Evolutionary conservation across 2,329 filamentous ascomycete species (phyloP), one percentile per base, ranked within the genome.

Genomic region (Chaetoscypha palmicola): DNA sequence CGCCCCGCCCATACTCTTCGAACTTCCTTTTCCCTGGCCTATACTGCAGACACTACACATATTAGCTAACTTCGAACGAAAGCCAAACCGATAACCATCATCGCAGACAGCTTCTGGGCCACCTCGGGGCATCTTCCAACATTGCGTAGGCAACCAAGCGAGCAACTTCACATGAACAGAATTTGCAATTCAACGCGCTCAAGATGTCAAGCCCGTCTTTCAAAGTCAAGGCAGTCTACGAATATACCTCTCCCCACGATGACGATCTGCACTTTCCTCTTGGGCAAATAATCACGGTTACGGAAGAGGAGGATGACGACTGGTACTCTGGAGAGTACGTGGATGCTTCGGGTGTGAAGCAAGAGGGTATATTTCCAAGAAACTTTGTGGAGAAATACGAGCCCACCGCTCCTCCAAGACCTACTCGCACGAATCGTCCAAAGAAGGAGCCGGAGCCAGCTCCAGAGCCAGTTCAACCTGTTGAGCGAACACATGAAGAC

Each of bases 361-460:
- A 81, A 62, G 81, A 90, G 61, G 91, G 91, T 55, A 85, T 96
- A 58, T 97, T 96, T 65, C 91, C 89, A 40, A 83, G 85, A 63
- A 98, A 97, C 68, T 98, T 98, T 63, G 92, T 98, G 60, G 92
- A 98, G 67, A 88, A 83, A 68, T 94, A 88, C 66, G 91, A 97
- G 64, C 92, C 92, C 28, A 84, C 81, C 45, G 84, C 91, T 51
- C 92, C 92, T 48, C 88, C 90, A 48, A 81, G 92, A 47, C 92
- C 92, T 46, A 76, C 78, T 51, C 81, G 92, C 58, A 72, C 78
- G 12, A 68, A 65, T 46, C 81, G 86, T 54, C 68, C 76, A 41
- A 90, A 83, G 70, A 85, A 79, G 62, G 48, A 64, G 14, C 48
- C 61, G 30, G 60, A 66, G 23, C 55, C 59, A 49, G 52, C 63